These are phyloP conservation scores for Verticillium dahliae DNA, from an alignment of 2,329 filamentous ascomycete species.

Conservation along the genomic window DNA sequence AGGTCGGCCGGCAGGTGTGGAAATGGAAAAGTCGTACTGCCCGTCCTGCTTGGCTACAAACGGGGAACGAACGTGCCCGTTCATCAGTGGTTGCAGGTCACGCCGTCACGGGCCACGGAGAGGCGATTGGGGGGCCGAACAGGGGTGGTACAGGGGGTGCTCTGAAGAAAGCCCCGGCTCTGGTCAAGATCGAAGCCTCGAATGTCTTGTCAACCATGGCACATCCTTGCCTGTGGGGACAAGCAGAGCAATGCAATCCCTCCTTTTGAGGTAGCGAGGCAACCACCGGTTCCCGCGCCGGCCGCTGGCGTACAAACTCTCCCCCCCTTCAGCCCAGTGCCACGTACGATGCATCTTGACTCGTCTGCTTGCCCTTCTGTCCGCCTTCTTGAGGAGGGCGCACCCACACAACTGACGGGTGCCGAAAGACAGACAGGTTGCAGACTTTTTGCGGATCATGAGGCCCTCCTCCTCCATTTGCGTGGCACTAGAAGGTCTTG, in stretches of 20 bases:
- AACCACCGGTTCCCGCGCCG: not conserved
- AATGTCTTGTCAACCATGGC: not conserved
- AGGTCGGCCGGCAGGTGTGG: not conserved
- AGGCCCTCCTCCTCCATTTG: not conserved
- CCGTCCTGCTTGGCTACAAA: not conserved
- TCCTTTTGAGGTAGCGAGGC: not conserved
- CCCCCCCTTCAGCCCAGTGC: not conserved
- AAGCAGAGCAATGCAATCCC: not conserved
- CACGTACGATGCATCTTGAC: not conserved
- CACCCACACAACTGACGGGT: not conserved
- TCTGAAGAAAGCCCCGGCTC: conserved; percentile 14
- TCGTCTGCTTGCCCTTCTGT: not conserved
- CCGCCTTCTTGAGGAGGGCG: not conserved
- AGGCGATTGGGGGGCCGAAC: not conserved
- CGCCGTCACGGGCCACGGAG: not conserved
- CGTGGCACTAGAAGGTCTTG: not conserved
- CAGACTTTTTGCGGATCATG: not conserved
- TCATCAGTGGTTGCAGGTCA: not conserved
- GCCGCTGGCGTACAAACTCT: not conserved
- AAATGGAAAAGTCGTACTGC: not conserved
- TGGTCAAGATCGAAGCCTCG: conserved; percentile 13
- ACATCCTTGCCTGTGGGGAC: not conserved
- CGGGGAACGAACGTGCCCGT: not conserved
- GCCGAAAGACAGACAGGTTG: not conserved
- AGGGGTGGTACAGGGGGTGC: conserved; percentile 2